Percentiles rank a stretch among this genome's conserved stretches.
These are phyloP conservation scores for Blastocystis sp. DNA, from an alignment of 352 stramenopile genomes.

Conservation along the genomic window DNA sequence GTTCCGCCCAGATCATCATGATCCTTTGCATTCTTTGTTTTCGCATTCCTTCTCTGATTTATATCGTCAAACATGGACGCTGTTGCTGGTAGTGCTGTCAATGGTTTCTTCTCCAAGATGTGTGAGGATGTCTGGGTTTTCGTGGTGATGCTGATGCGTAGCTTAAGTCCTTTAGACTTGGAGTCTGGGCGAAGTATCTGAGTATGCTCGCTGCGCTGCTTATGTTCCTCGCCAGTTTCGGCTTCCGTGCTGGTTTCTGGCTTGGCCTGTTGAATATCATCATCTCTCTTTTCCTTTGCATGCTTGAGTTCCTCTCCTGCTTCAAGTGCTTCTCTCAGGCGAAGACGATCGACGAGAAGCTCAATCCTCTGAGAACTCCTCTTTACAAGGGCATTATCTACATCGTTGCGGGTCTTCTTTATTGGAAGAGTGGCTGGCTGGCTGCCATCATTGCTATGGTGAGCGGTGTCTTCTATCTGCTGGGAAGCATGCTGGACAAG, in stretches of 20 bases:
- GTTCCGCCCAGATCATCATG: not conserved
- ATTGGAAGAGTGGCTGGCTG: slow-evolving; percentile 10
- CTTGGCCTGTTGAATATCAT: slow-evolving; percentile 4
- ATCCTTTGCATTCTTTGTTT: slow-evolving; percentile 27
- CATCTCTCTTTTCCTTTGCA: not conserved
- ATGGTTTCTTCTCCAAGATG: slow-evolving; percentile 51
- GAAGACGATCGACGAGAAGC: slow-evolving; percentile 60
- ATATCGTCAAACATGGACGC: not conserved
- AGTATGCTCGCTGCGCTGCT: slow-evolving; percentile 17
- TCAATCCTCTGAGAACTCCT: not conserved
- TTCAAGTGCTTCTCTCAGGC: slow-evolving; percentile 8
- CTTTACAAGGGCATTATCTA: slow-evolving; percentile 31
- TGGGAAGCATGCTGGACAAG: slow-evolving; percentile 55
- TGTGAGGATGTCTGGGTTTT: slow-evolving; percentile 15
- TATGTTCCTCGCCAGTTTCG: slow-evolving; percentile 3
- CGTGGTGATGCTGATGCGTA: not conserved
- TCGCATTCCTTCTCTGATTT: slow-evolving; percentile 16
- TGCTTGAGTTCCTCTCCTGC: slow-evolving; percentile 33
- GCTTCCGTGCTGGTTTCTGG: slow-evolving; percentile 26
- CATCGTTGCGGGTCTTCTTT: not conserved
- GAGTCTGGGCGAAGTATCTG: slow-evolving; percentile 49
- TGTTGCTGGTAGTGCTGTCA: slow-evolving; percentile 26
- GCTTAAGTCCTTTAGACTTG: slow-evolving; percentile 53
- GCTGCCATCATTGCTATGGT: slow-evolving; percentile 34
- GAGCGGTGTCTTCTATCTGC: slow-evolving; percentile 39